Evolutionary conservation across 2,329 filamentous ascomycete genomes (phyloP).

Genomic region (Reticulascus tulasneorum): DNA sequence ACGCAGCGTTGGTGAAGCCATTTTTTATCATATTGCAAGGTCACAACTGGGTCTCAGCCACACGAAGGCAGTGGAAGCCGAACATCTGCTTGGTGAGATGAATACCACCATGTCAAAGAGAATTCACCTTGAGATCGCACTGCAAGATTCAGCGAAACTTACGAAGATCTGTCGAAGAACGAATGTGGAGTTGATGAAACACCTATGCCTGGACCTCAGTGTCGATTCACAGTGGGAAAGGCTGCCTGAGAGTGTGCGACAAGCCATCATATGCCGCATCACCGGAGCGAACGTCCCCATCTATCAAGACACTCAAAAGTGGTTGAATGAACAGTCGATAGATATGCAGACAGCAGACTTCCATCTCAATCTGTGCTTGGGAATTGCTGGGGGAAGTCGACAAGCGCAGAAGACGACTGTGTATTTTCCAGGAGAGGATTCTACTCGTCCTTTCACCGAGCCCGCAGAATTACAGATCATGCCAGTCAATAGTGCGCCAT

Average conservation of each 20-base stretch:
- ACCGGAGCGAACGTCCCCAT: too few relatives aligned
- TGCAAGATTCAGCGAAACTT: slow-evolving; percentile 20
- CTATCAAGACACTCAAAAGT: too few relatives aligned
- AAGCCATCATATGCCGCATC: slow-evolving; percentile 26
- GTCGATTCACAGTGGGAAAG: slow-evolving; percentile 27
- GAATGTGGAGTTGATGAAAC: slow-evolving; percentile 26
- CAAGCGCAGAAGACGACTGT: too few relatives aligned
- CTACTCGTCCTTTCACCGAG: too few relatives aligned
- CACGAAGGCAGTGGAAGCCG: slow-evolving; percentile 24
- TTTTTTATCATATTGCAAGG: slow-evolving; percentile 30
- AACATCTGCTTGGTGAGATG: slow-evolving; percentile 25
- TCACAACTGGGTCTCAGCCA: slow-evolving; percentile 21
- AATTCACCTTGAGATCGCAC: slow-evolving; percentile 28
- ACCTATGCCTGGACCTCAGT: slow-evolving; percentile 26
- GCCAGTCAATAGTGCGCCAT: too few relatives aligned
- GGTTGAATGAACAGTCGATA: too few relatives aligned
- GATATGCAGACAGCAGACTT: too few relatives aligned
- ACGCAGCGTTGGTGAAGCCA: slow-evolving; percentile 23
- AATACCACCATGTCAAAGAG: slow-evolving; percentile 23
- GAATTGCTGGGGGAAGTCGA: too few relatives aligned
- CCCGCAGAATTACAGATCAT: too few relatives aligned
- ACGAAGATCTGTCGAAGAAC: slow-evolving; percentile 21
- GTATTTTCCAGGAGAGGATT: too few relatives aligned
- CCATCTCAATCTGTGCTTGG: too few relatives aligned
- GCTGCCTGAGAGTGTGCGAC: slow-evolving; percentile 23